Percentiles rank a stretch among this genome's conserved stretches.
These are phyloP conservation scores for Phoma sp. DNA, from an alignment of 2,329 filamentous ascomycete genomes.

Conservation along the genomic window DNA sequence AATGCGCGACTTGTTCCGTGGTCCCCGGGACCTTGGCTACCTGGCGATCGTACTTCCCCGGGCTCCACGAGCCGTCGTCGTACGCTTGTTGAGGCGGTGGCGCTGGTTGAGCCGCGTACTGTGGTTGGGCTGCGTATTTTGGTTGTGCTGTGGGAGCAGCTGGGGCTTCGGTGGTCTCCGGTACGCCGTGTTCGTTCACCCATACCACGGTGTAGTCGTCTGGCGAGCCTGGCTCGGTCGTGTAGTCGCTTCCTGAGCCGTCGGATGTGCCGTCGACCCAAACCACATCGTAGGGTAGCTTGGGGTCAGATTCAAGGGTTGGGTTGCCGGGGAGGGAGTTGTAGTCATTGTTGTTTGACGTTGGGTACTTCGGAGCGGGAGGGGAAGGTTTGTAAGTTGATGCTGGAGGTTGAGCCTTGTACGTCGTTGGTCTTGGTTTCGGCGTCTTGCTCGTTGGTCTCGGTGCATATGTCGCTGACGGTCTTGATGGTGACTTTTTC, in stretches of 20 bases:
- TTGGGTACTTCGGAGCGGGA: not conserved
- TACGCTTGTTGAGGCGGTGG: not conserved
- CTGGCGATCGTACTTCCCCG: slow-evolving; percentile 1
- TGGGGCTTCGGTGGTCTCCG: not conserved
- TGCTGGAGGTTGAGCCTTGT: not conserved
- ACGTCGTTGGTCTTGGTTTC: not conserved
- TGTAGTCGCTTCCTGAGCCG: slow-evolving; percentile 9
- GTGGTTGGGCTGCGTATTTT: not conserved
- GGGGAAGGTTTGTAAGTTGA: not conserved
- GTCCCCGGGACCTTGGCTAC: not conserved
- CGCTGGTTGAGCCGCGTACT: not conserved
- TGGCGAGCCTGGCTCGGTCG: slow-evolving; percentile 13
- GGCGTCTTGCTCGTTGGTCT: not conserved
- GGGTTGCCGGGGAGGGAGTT: slow-evolving; percentile 4
- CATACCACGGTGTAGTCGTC: slow-evolving; percentile 9
- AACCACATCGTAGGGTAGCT: slow-evolving; percentile 19
- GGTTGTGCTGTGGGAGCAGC: not conserved
- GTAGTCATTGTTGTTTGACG: not conserved
- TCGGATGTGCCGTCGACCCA: slow-evolving; percentile 23
- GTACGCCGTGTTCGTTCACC: not conserved
- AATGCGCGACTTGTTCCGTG: not conserved
- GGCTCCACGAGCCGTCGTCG: slow-evolving; percentile 8
- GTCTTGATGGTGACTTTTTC: not conserved
- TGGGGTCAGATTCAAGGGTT: slow-evolving; percentile 1
- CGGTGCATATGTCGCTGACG: not conserved